phyloP scores from a whole-genome alignment of 805 yeast species.

The Starmera pachycereana region DNA sequence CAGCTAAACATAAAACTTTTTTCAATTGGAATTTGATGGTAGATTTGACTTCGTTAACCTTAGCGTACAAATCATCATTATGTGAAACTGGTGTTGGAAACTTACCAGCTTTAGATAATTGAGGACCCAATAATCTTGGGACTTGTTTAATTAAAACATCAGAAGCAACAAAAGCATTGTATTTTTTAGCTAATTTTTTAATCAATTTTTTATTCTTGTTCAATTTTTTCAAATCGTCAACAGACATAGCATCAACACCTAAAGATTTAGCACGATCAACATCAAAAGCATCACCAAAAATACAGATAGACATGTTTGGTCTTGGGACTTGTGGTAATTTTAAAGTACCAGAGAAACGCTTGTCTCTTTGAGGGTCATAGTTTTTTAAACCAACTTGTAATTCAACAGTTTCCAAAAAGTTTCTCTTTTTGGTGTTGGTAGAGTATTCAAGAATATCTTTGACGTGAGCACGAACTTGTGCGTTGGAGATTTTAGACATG shows the following conservation, averaged over 20 bases:
- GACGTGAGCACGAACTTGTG: conserved; percentile 96
- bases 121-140: conserved; percentile 99
- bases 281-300: conserved; percentile 99
- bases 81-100: conserved; percentile 99
- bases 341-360: conserved; percentile 99
- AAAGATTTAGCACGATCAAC: conserved; percentile 99
- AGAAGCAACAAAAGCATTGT: conserved; percentile 99
- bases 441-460: conserved; percentile 84
- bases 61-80: conserved; percentile 93
- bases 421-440: conserved; percentile 97
- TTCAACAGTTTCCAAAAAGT: conserved; percentile 99
- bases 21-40: conserved; percentile 99
- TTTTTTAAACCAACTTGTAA: conserved; percentile 99
- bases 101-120: conserved; percentile 99
- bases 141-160: conserved; percentile 99
- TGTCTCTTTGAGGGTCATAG: conserved; percentile 99
- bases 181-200: conserved; percentile 99
- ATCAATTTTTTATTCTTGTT: conserved; percentile 99
- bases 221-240: conserved; percentile 98
- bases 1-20: conserved; percentile 99
- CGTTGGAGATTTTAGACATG: conserved; percentile 83
- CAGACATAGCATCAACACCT: conserved; percentile 99
- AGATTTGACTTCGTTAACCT: conserved; percentile 95
- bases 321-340: conserved; percentile 98
- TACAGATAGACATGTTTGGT: conserved; percentile 99